Evolutionary conservation across 1,139 yeast genomes (phyloP).

Genomic region (Lodderomyces pseudojiufengensis): DNA sequence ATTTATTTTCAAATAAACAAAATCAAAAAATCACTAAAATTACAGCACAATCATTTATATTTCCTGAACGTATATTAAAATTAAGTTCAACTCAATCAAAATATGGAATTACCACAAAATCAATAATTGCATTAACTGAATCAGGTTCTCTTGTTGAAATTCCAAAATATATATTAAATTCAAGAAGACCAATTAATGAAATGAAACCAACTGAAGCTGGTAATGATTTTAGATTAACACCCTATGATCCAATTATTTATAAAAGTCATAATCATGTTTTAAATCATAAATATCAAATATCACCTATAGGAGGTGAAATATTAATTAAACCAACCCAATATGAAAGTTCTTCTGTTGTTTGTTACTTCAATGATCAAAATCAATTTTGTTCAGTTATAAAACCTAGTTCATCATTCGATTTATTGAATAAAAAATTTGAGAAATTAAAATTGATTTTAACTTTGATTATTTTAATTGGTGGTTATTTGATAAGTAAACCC

Average conservation of each 20-base stretch:
- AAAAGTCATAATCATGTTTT: slow-evolving; percentile 42
- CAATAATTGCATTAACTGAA: slow-evolving; percentile 55
- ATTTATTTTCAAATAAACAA: slow-evolving; percentile 51
- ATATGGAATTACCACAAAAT: slow-evolving; percentile 72
- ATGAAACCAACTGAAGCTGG: slow-evolving; percentile 51
- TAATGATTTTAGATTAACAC: slow-evolving; percentile 56
- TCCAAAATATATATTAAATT: slow-evolving; percentile 63
- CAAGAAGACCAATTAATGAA: slow-evolving; percentile 57
- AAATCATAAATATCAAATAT: slow-evolving; percentile 33
- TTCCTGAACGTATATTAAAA: slow-evolving; percentile 52
- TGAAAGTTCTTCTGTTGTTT: slow-evolving; percentile 77
- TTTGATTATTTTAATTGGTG: slow-evolving; percentile 47
- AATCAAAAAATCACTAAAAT: slow-evolving; percentile 27
- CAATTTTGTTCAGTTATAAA: slow-evolving; percentile 72
- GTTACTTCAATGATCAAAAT: slow-evolving; percentile 60
- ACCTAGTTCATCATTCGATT: slow-evolving; percentile 84
- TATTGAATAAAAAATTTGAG: slow-evolving; percentile 64
- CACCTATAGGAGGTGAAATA: slow-evolving; percentile 22
- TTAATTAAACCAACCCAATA: slow-evolving; percentile 63
- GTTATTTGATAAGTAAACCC: slow-evolving; percentile 50
- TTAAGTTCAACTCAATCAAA: slow-evolving; percentile 61
- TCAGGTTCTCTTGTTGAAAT: slow-evolving; percentile 65
- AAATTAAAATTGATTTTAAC: slow-evolving; percentile 62
- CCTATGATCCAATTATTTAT: slow-evolving; percentile 63
- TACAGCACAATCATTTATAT: slow-evolving; percentile 53